A percentile compares a stretch with the other conserved stretches of the same genome.
Conservation (phyloP, 2,329 filamentous ascomycete species). For the Alternaria arbusti region DNA sequence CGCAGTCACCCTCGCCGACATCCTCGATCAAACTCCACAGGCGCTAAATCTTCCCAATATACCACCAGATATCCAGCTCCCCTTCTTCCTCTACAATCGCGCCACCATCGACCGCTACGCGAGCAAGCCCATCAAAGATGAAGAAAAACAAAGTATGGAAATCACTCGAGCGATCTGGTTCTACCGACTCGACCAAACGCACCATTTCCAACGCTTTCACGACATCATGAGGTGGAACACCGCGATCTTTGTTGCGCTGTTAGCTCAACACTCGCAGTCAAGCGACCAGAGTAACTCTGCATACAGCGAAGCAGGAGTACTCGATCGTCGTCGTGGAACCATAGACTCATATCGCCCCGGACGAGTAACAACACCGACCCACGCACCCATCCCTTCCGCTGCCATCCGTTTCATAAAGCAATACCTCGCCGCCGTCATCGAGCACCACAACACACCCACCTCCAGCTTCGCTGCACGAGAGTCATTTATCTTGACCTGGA, state of each 20-base stretch:
- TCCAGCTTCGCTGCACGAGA: conserved; percentile 17
- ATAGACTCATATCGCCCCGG: not conserved
- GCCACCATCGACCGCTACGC: conserved; percentile 5
- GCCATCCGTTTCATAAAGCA: conserved; percentile 18
- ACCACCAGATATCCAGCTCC: conserved; percentile 28
- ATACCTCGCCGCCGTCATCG: conserved; percentile 29
- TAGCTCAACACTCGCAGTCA: conserved; percentile 4
- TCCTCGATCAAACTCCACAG: conserved; percentile 9
- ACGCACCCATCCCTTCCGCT: not conserved
- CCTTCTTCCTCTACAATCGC: conserved; percentile 27
- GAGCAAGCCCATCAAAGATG: conserved; percentile 16
- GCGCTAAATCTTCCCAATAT: conserved; percentile 18
- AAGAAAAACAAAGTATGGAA: conserved; percentile 9
- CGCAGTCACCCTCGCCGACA: conserved; percentile 12
- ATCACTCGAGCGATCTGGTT: conserved; percentile 31
- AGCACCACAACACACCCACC: conserved; percentile 24
- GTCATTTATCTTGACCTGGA: conserved; percentile 24
- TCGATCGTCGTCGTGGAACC: not conserved
- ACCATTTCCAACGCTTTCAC: conserved; percentile 34
- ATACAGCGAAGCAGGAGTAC: not conserved
- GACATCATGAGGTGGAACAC: conserved; percentile 32
- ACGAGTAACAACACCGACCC: not conserved
- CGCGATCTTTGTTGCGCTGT: conserved; percentile 23
- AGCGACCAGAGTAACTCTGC: not conserved
- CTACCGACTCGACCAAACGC: conserved; percentile 22